Percentiles rank a stretch among this genome's conserved stretches.
phyloP scores from a whole-genome alignment of 2,329 filamentous ascomycete genomes.

The Drechslerella coelobrocha region DNA sequence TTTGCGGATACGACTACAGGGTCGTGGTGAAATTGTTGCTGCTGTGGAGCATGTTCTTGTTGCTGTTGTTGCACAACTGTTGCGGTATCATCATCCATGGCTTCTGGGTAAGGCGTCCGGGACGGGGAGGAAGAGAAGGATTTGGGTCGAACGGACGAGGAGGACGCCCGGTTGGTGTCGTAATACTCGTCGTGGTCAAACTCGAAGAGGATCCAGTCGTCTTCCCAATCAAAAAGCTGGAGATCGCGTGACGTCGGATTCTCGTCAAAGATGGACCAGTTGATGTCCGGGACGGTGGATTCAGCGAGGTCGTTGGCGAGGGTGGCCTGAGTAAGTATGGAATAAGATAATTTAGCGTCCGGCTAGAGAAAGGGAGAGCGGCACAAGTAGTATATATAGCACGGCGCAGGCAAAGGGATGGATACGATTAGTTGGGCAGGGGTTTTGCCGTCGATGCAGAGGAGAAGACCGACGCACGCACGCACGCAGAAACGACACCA shows the following conservation, averaged over 20 bases:
- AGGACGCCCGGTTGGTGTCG: slow-evolving; percentile 18
- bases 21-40: slow-evolving; percentile 43
- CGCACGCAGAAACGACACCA: too few relatives aligned
- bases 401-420: too few relatives aligned
- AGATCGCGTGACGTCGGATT: slow-evolving; percentile 49
- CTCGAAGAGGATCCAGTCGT: slow-evolving; percentile 49
- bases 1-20: slow-evolving; percentile 41
- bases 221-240: slow-evolving; percentile 44
- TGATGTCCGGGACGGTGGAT: slow-evolving; percentile 48
- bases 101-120: slow-evolving; percentile 13
- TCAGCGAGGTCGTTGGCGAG: slow-evolving; percentile 49
- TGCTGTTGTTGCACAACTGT: slow-evolving; percentile 27
- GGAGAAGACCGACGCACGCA: too few relatives aligned
- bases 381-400: too few relatives aligned
- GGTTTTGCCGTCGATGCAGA: too few relatives aligned
- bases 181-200: slow-evolving; percentile 50
- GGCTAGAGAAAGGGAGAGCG: not conserved
- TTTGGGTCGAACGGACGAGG: not conserved
- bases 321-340: slow-evolving; percentile 10
- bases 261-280: slow-evolving; percentile 50
- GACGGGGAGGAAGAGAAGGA: not conserved
- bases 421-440: too few relatives aligned
- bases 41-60: slow-evolving; percentile 17
- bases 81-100: slow-evolving; percentile 44
- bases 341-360: not conserved